A percentile compares a stretch with the other conserved stretches of the same genome.
phyloP scores from a whole-genome alignment of 2,329 filamentous ascomycete genomes.

The Emergomyces pasteurianus region DNA sequence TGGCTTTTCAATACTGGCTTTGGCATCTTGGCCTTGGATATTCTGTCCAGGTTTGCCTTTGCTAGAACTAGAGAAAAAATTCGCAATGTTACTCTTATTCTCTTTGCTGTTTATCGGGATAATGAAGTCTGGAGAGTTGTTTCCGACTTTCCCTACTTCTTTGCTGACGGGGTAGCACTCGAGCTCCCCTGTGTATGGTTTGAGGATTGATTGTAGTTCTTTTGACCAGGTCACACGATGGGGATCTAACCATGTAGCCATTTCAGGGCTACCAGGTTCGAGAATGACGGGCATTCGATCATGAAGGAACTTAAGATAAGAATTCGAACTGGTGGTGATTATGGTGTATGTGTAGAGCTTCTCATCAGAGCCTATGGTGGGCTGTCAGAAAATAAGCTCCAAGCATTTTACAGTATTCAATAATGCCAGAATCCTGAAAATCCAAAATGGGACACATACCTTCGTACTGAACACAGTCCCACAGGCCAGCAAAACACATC shows the following conservation, averaged over 20 bases:
- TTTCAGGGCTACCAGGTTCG: slow-evolving; percentile 57
- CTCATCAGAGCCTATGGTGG: slow-evolving; percentile 43
- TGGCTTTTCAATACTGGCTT: slow-evolving; percentile 18
- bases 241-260: slow-evolving; percentile 72
- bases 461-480: slow-evolving; percentile 78
- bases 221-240: slow-evolving; percentile 57
- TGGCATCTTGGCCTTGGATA: slow-evolving; percentile 12
- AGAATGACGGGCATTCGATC: slow-evolving; percentile 93
- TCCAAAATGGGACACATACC: slow-evolving; percentile 33
- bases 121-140: slow-evolving; percentile 73
- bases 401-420: background rate
- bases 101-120: slow-evolving; percentile 71
- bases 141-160: slow-evolving; percentile 89
- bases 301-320: slow-evolving; percentile 75
- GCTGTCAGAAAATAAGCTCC: background rate
- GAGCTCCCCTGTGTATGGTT: slow-evolving; percentile 64
- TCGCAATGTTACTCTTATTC: slow-evolving; percentile 87
- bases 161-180: slow-evolving; percentile 77
- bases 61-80: slow-evolving; percentile 65
- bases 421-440: background rate
- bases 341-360: slow-evolving; percentile 83
- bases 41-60: slow-evolving; percentile 14
- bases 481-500: slow-evolving; percentile 83
- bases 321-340: slow-evolving; percentile 80
- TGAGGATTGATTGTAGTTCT: slow-evolving; percentile 67